A percentile compares a stretch with the other conserved stretches of the same genome.
These are phyloP conservation scores for Breynia disticha DNA, from an alignment of 441 rosid genomes.

Conservation along the genomic window DNA sequence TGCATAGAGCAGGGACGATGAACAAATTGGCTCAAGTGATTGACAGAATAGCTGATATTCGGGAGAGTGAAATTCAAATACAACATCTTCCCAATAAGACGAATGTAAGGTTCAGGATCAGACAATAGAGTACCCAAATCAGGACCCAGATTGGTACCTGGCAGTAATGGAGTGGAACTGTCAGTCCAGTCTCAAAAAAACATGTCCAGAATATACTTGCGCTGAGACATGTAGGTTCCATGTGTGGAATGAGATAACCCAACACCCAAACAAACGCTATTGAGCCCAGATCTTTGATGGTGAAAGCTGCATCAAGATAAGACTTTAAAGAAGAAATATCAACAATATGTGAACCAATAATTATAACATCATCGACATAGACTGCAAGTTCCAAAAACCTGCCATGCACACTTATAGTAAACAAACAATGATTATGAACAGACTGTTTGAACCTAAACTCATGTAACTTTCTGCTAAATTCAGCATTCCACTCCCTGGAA, in stretches of 20 bases:
- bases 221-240: neutral
- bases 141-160: no score
- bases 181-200: neutral
- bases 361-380: slow-evolving; percentile 3
- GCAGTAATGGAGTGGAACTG: no score
- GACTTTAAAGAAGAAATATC: neutral
- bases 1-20: no score
- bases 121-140: no score
- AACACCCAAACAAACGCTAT: neutral
- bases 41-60: no score
- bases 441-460: no score
- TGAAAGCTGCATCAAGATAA: neutral
- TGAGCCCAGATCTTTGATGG: neutral
- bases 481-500: neutral
- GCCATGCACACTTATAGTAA: neutral
- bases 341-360: neutral
- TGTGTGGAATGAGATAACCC: neutral
- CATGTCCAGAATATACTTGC: neutral
- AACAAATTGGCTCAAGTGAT: no score
- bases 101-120: no score
- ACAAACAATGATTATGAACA: neutral
- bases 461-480: neutral
- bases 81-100: no score
- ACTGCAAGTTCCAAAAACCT: neutral
- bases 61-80: no score